phyloP scores from a whole-genome alignment of 768 basidiomycete species.

The Panaeolus papilionaceus region DNA sequence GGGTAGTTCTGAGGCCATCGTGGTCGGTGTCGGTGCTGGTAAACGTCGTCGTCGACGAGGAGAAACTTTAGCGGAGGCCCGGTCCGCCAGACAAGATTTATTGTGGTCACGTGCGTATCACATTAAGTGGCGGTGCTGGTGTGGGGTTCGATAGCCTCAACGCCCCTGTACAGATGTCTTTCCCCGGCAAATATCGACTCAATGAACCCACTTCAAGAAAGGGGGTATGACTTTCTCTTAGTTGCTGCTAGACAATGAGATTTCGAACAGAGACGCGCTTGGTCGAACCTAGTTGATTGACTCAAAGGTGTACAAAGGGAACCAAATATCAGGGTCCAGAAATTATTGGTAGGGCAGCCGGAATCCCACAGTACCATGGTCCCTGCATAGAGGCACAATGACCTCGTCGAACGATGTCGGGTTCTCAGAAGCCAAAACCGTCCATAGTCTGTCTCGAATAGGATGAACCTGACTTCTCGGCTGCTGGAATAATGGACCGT shows the following conservation, averaged over 20 bases:
- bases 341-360: neutral
- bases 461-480: slow-evolving; percentile 8
- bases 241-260: neutral
- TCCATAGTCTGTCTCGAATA: slow-evolving; percentile 3
- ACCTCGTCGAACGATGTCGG: neutral
- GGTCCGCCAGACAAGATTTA: neutral
- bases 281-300: neutral
- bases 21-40: slow-evolving; percentile 13
- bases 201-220: neutral
- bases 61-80: neutral
- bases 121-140: neutral
- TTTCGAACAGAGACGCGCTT: neutral
- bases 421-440: neutral
- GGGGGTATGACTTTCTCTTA: neutral
- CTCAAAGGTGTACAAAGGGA: slow-evolving; percentile 2
- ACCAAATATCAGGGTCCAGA: slow-evolving; percentile 1
- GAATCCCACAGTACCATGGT: neutral
- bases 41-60: neutral
- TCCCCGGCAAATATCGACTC: neutral
- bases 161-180: too few relatives aligned
- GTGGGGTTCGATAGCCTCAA: neutral
- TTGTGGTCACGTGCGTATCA: neutral
- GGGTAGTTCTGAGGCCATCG: slow-evolving; percentile 41
- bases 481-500: slow-evolving; percentile 8
- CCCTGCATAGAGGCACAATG: slow-evolving; percentile 7